Evolutionary conservation across 2,329 filamentous ascomycete genomes (phyloP), one percentile per base, ranked within the genome.

Genomic region (Trichoderma sp.): DNA sequence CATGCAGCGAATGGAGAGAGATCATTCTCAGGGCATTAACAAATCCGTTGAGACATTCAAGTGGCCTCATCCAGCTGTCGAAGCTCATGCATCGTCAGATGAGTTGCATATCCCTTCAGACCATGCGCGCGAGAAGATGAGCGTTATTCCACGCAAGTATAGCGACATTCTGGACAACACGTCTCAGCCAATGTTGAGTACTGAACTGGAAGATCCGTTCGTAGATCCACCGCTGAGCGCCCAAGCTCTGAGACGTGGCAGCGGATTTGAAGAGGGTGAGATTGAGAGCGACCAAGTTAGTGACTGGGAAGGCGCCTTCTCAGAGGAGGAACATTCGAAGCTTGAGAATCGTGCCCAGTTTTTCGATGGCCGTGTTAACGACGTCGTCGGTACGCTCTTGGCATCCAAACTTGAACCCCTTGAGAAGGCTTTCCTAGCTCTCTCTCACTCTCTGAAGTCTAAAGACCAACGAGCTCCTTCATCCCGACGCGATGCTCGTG

Each of bases 231-330:
- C 83, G 54, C 73, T 79, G 73, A 81, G 82, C 71, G 80, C 82
- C 24, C 83, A 82, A 56, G 84, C 83, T 1, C 83, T 84, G 55
- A 83, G 86, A 46, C 85, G 86, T 26, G 84, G 86, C 63, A 72
- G 77, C 30, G 76, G 74, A 11, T 85, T 86, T 26, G 75, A 72
- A 28, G 72, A 76, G 13, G 69, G 69, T 24, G 86, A 87, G 32
- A 89, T 87, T 26, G 70, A 68, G 8, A 73, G 68, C 70, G 83
- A 90, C 18, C 89, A 90, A 28, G 87, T 89, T 70, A 97, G 94
- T 77, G 95, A 98, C 78, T 99, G 96, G 96, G 94, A 97, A 75
- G 91, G 91, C 76, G 89, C 91, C 58, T 90, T 97, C 71, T 91
- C 91, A 11, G 92, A 93, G 21, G 90, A 91, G 39, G 92, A 96